These are phyloP conservation scores for Besnoitia besnoiti DNA, from an alignment of 169 alveolate genomes.

Conservation along the genomic window DNA sequence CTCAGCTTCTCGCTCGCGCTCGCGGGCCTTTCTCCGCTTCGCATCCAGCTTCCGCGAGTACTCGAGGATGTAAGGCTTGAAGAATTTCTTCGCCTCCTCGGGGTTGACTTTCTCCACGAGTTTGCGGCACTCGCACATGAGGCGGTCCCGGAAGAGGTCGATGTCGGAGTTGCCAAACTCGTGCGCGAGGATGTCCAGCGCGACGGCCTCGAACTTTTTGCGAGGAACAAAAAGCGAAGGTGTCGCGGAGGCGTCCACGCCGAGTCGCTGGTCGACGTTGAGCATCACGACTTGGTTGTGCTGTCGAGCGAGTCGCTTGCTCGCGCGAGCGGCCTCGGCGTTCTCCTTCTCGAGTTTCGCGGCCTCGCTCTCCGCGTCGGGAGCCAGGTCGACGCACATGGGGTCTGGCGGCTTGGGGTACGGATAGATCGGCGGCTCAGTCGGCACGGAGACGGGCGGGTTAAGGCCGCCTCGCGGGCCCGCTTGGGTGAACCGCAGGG, in stretches of 20 bases:
- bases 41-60: slow-evolving; percentile 44
- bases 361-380: slow-evolving; percentile 13
- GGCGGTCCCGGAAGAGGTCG: slow-evolving; percentile 15
- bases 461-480: neutral
- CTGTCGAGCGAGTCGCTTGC: slow-evolving; percentile 33
- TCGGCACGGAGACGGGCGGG: neutral
- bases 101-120: slow-evolving; percentile 41
- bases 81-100: slow-evolving; percentile 14
- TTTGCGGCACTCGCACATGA: slow-evolving; percentile 20
- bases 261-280: slow-evolving; percentile 24
- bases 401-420: neutral
- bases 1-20: slow-evolving; percentile 2
- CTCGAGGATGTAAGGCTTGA: slow-evolving; percentile 44
- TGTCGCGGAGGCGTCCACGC: slow-evolving; percentile 44
- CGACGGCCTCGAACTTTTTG: neutral
- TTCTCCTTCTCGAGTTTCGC: neutral
- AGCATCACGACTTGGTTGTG: slow-evolving; percentile 15
- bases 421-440: slow-evolving; percentile 8
- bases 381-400: neutral
- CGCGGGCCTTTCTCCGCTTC: slow-evolving; percentile 10
- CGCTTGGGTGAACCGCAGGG: neutral
- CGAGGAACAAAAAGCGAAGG: slow-evolving; percentile 34
- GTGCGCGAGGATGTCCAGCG: slow-evolving; percentile 29
- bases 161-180: slow-evolving; percentile 31
- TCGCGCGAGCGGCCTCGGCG: neutral